Evolutionary conservation across 257 asterid genomes (phyloP).

Genomic region (Lavandula angustifolia): DNA sequence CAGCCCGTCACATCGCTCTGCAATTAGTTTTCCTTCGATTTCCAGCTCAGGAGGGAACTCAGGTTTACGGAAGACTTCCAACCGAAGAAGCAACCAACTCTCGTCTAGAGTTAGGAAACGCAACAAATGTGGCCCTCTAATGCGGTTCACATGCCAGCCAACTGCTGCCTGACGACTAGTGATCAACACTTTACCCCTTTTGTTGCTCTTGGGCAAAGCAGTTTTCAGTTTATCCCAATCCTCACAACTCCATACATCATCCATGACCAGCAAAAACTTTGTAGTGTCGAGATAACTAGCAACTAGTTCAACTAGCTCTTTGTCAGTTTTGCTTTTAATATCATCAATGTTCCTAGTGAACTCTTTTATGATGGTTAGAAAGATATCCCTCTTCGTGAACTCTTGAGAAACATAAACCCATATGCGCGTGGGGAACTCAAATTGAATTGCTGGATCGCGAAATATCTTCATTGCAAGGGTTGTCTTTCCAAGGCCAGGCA

Average conservation of each 20-base stretch:
- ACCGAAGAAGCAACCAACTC: constrained; percentile 37
- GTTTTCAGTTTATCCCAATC: constrained; percentile 32
- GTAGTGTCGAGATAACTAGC: neutral
- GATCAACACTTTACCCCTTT: constrained; percentile 35
- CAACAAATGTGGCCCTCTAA: constrained; percentile 24
- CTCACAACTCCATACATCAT: constrained; percentile 32
- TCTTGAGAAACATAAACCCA: constrained; percentile 36
- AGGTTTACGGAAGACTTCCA: constrained; percentile 29
- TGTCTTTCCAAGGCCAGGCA: constrained; percentile 41
- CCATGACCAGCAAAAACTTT: constrained; percentile 35
- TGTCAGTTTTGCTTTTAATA: neutral
- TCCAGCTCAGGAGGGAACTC: constrained; percentile 27
- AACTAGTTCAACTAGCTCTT: neutral
- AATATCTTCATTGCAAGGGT: constrained; percentile 34
- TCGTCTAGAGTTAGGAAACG: constrained; percentile 14
- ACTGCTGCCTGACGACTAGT: constrained; percentile 36
- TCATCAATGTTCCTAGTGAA: neutral
- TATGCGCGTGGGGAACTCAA: constrained; percentile 22
- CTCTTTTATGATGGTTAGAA: constrained; percentile 4
- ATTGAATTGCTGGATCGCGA: constrained; percentile 5
- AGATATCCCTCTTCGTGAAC: constrained; percentile 7
- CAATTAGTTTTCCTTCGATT: constrained; percentile 19
- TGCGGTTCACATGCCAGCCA: constrained; percentile 24
- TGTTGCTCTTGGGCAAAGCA: constrained; percentile 26
- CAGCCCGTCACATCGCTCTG: constrained; percentile 27